phyloP scores from a whole-genome alignment of 352 stramenopile species.

The Globisporangium yorkense region DNA sequence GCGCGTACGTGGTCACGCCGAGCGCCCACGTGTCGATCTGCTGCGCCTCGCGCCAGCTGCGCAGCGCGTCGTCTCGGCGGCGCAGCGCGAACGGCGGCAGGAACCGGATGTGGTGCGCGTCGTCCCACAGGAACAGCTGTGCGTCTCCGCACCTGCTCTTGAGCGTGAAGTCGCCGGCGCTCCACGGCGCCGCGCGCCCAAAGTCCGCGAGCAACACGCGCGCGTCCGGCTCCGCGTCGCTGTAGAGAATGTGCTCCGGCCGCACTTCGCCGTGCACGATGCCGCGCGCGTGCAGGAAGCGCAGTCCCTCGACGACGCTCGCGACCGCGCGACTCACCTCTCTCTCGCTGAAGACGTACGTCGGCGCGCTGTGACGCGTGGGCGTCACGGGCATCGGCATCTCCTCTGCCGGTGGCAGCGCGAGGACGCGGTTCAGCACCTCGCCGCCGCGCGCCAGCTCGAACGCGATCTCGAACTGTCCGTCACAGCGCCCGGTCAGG shows the following conservation, averaged over 20 bases:
- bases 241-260: slow-evolving; percentile 73
- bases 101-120: slow-evolving; percentile 53
- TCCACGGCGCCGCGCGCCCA: slow-evolving; percentile 47
- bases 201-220: slow-evolving; percentile 63
- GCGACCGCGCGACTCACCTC: slow-evolving; percentile 52
- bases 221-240: slow-evolving; percentile 51
- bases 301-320: slow-evolving; percentile 34
- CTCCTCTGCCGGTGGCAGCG: neutral
- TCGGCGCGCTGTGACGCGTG: neutral
- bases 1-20: slow-evolving; percentile 64
- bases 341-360: slow-evolving; percentile 34
- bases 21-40: slow-evolving; percentile 73
- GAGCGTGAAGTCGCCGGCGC: slow-evolving; percentile 18
- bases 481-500: neutral
- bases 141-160: slow-evolving; percentile 1
- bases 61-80: slow-evolving; percentile 22
- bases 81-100: slow-evolving; percentile 53
- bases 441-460: slow-evolving; percentile 63
- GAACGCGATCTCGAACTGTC: slow-evolving; percentile 65
- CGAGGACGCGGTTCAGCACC: slow-evolving; percentile 40
- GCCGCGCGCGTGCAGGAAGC: slow-evolving; percentile 46
- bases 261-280: slow-evolving; percentile 65
- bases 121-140: slow-evolving; percentile 43
- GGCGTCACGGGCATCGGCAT: neutral
- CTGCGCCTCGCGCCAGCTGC: slow-evolving; percentile 46